phyloP scores from a whole-genome alignment of 768 basidiomycete species.

The Rossbeevera mucosa region DNA sequence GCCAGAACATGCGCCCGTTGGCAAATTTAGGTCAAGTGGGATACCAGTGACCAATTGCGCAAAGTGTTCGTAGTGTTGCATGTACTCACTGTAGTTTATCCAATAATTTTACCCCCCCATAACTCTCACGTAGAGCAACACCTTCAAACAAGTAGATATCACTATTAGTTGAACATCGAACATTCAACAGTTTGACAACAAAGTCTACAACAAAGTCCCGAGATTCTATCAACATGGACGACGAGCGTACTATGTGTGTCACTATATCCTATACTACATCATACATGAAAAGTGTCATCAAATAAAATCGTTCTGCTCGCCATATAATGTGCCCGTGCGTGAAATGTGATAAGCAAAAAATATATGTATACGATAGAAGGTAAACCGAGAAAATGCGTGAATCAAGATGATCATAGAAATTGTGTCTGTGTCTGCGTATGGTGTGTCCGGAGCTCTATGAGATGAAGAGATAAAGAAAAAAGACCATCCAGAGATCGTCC shows the following conservation, averaged over 20 bases:
- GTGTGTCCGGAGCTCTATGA: conserved; percentile 11
- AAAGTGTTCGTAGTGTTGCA: no score
- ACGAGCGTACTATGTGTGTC: neutral
- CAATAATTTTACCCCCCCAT: no score
- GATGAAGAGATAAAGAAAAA: neutral
- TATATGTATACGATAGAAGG: neutral
- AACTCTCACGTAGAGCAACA: no score
- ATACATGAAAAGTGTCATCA: conserved; percentile 3
- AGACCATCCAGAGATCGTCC: neutral
- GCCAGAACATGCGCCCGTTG: no score
- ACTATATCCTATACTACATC: neutral
- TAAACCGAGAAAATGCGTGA: neutral
- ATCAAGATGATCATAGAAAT: conserved; percentile 5
- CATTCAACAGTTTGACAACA: no score
- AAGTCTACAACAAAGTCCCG: neutral
- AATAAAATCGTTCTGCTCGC: neutral
- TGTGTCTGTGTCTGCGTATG: conserved; percentile 5
- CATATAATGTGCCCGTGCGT: conserved; percentile 7
- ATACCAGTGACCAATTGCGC: no score
- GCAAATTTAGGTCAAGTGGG: no score
- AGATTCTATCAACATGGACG: neutral
- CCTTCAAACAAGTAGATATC: no score
- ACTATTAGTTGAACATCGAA: no score
- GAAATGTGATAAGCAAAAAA: neutral
- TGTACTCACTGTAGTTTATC: no score